Evolutionary conservation across 1,284 basidiomycete species (phyloP).

Genomic region (Pseudozyma sp.): DNA sequence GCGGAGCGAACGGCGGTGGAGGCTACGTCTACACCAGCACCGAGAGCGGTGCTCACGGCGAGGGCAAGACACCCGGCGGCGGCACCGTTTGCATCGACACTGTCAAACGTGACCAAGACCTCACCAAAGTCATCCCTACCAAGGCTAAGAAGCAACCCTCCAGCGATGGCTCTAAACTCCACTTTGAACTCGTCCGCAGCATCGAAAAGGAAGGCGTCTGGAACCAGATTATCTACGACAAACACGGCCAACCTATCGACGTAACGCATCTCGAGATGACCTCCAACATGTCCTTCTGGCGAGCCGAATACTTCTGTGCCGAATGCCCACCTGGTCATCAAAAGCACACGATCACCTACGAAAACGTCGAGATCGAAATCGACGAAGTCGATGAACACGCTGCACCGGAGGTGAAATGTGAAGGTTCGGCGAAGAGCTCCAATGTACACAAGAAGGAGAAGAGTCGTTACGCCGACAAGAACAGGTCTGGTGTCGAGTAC

Average conservation of each 20-base stretch:
- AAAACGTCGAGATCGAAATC: constrained; percentile 45
- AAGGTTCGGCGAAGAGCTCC: constrained; percentile 22
- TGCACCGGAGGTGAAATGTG: constrained; percentile 16
- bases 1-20: no score
- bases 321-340: constrained; percentile 19
- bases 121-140: constrained; percentile 43
- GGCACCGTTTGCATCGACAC: constrained; percentile 37
- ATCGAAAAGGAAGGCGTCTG: constrained; percentile 17
- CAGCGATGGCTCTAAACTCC: constrained; percentile 5
- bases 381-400: constrained; percentile 12
- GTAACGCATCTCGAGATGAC: constrained; percentile 21
- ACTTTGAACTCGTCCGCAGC: constrained; percentile 36
- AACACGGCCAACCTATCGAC: constrained; percentile 19
- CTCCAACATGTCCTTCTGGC: constrained; percentile 30
- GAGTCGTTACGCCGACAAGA: constrained; percentile 27
- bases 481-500: constrained; percentile 21
- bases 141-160: constrained; percentile 7
- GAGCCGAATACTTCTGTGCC: constrained; percentile 39
- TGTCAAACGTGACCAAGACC: constrained; percentile 31
- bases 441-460: constrained; percentile 23
- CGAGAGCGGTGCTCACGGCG: not conserved
- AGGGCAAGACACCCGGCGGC: not conserved
- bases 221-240: constrained; percentile 47
- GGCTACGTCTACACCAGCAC: not conserved
- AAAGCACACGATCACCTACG: constrained; percentile 33